Evolutionary conservation across 208 protist species (phyloP).

Genomic region (Trypanosoma theileri): DNA sequence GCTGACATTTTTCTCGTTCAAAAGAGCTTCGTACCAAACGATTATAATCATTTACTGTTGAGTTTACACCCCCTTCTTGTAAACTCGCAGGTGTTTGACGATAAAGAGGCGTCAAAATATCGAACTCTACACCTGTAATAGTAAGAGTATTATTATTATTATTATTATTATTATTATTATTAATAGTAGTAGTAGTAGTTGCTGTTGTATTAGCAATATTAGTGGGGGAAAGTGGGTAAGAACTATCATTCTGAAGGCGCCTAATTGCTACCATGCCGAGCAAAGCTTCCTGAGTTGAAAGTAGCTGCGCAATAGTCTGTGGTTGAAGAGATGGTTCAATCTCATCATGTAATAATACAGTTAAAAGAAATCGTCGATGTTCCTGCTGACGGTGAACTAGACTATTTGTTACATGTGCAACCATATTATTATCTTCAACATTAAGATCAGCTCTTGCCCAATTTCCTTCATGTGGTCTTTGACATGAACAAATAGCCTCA

Average conservation of each 20-base stretch:
- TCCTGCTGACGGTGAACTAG: constrained; percentile 64
- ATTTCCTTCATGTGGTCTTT: constrained; percentile 39
- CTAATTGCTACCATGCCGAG: constrained; percentile 59
- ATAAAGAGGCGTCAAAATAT: constrained; percentile 25
- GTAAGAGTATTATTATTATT: neutral
- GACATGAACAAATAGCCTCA: constrained; percentile 35
- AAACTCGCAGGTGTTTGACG: neutral
- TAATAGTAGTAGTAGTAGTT: constrained; percentile 2
- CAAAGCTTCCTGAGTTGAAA: constrained; percentile 76
- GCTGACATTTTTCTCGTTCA: constrained; percentile 63
- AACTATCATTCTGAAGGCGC: constrained; percentile 73
- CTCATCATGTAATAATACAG: constrained; percentile 48
- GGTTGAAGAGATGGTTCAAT: constrained; percentile 36
- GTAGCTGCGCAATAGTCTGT: constrained; percentile 52
- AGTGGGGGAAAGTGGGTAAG: constrained; percentile 11
- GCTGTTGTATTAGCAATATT: too few species aligned
- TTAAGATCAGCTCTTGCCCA: constrained; percentile 76
- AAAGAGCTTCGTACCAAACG: constrained; percentile 27
- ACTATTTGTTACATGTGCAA: constrained; percentile 64
- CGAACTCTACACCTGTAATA: constrained; percentile 14
- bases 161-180: constrained; percentile 1
- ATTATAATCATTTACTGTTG: constrained; percentile 15
- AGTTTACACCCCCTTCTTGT: neutral
- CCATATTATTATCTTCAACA: constrained; percentile 72
- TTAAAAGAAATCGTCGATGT: constrained; percentile 70